Evolutionary conservation across 805 yeast genomes (phyloP), one percentile per base, ranked within the genome.

Genomic region (Pichia californica): DNA sequence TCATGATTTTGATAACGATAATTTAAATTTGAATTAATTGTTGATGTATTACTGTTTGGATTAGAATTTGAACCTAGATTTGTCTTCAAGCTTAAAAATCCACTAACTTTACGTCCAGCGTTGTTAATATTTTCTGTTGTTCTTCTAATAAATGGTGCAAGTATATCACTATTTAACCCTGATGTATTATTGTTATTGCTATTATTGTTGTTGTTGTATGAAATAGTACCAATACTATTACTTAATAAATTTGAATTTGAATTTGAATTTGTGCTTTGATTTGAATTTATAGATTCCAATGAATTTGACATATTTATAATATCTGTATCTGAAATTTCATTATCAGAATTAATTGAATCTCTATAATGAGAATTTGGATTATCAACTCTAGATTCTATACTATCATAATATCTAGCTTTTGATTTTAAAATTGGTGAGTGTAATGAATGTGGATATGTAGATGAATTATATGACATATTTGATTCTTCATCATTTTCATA

Each of bases 41-140:
- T 34, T 14, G 27, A 10, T 14, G 21, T 34, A 34, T 57, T 38
- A n/a, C n/a, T n/a, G n/a, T n/a, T n/a, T n/a, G n/a, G n/a, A n/a
- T n/a, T n/a, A n/a, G n/a, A n/a, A n/a, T n/a, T n/a, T n/a, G n/a
- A n/a, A n/a, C n/a, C n/a, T n/a, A n/a, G n/a, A n/a, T 40, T 23
- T 23, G 25, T 7, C 15, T 33, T 20, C 5, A 33, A 20, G 7
- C 16, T 52, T 13, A 58, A 38, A 28, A 57, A 55, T 7, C 56
- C 54, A 10, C 61, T 56, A 3, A 59, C 56, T 48, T 54, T 57
- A 18, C 62, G 41, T 2, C 58, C 49, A 11, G 61, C 62, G 32
- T 43, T 43, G 32, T 52, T 55, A 34, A 57, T 31, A 36, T 55
- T 56, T 23, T 58, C 55, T 3, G 59, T 46, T 4, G 63, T 56